Percentiles rank a stretch among this genome's conserved stretches.
These are phyloP conservation scores for Ogataea methanolica DNA, from an alignment of 805 yeast genomes.

Conservation along the genomic window DNA sequence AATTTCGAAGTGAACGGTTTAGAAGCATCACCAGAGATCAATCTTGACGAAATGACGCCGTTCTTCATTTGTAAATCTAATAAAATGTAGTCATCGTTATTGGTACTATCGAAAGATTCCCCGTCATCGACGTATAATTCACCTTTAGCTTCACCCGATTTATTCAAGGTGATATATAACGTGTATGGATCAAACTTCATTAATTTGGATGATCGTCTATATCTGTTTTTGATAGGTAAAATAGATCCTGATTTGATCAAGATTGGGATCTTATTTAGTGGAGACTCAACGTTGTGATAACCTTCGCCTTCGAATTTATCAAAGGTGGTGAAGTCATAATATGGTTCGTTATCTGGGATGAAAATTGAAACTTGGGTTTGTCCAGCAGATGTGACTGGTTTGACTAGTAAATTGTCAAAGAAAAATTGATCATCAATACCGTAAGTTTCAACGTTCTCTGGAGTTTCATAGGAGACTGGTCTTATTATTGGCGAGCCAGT, in stretches of 20 bases:
- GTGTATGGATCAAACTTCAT: slow-evolving; percentile 82
- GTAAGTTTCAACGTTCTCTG: slow-evolving; percentile 43
- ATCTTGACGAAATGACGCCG: slow-evolving; percentile 27
- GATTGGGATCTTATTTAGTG: slow-evolving; percentile 64
- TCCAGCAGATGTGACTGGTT: slow-evolving; percentile 68
- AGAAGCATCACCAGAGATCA: slow-evolving; percentile 20
- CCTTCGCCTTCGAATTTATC: slow-evolving; percentile 34
- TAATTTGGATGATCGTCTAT: slow-evolving; percentile 72
- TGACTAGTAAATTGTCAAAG: slow-evolving; percentile 66
- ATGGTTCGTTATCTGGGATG: slow-evolving; percentile 52
- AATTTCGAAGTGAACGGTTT: slow-evolving; percentile 17
- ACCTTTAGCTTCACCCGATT: slow-evolving; percentile 41
- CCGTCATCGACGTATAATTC: slow-evolving; percentile 82
- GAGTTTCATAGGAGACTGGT: slow-evolving; percentile 59
- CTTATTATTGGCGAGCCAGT: slow-evolving; percentile 67
- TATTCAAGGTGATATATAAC: slow-evolving; percentile 54
- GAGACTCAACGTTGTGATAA: slow-evolving; percentile 34
- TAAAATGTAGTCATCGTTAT: slow-evolving; percentile 44
- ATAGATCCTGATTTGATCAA: slow-evolving; percentile 77
- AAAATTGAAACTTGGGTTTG: slow-evolving; percentile 37
- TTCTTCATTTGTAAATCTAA: slow-evolving; percentile 37
- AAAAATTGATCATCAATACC: slow-evolving; percentile 80
- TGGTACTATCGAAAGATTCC: slow-evolving; percentile 53
- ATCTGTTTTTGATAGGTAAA: slow-evolving; percentile 60
- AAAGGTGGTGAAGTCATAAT: slow-evolving; percentile 49